A percentile compares a stretch with the other conserved stretches of the same genome.
These are phyloP conservation scores for Thraustochytrium striatum DNA, from an alignment of 352 stramenopile species.

Conservation along the genomic window DNA sequence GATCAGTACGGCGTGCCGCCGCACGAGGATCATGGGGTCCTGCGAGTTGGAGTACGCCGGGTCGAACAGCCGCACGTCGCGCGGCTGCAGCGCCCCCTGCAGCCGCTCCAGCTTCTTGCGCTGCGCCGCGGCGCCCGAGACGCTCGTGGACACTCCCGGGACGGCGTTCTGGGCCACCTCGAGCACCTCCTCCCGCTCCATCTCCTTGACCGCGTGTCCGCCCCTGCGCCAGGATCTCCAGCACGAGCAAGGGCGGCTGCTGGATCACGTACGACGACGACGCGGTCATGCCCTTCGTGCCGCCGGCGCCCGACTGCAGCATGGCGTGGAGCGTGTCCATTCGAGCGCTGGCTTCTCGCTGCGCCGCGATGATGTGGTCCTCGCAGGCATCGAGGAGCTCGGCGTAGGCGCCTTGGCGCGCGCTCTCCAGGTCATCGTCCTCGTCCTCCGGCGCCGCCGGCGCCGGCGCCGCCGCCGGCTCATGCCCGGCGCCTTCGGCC, in stretches of 20 bases:
- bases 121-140: not conserved
- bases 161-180: not conserved
- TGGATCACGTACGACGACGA: not conserved
- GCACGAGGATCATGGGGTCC: conserved; percentile 41
- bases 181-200: not conserved
- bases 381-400: no score
- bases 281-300: not conserved
- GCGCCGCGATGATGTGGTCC: no score
- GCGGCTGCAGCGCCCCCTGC: conserved; percentile 18
- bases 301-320: no score
- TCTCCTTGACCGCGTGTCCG: not conserved
- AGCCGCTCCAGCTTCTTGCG: conserved; percentile 1
- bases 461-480: not conserved
- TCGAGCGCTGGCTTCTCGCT: no score
- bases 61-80: conserved; percentile 46
- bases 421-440: not conserved
- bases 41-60: conserved; percentile 44
- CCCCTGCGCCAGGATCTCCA: not conserved
- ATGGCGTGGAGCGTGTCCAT: no score
- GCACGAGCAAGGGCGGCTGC: not conserved
- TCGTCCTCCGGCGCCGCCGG: not conserved
- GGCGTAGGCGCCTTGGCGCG: no score
- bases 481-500: not conserved
- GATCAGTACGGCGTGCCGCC: conserved; percentile 28
- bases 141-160: not conserved